These are phyloP conservation scores for Aspergillus carlsbadensis DNA, from an alignment of 495 filamentous ascomycete genomes.

Conservation along the genomic window DNA sequence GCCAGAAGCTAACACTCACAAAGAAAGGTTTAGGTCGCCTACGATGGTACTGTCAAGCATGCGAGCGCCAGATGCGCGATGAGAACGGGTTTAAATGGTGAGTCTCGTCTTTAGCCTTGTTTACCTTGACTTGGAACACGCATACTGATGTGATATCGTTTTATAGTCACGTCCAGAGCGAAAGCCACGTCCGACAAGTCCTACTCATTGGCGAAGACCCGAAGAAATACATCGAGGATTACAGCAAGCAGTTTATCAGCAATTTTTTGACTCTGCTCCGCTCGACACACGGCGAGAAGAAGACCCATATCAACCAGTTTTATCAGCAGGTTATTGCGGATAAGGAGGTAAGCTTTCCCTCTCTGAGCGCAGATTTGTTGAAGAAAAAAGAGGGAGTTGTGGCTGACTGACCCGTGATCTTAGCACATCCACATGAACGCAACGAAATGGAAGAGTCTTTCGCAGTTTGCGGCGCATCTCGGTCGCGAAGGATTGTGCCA, in stretches of 20 bases:
- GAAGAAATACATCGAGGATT: slow-evolving; percentile 74
- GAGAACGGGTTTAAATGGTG: slow-evolving; percentile 56
- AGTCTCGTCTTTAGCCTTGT: neutral
- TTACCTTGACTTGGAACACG: neutral
- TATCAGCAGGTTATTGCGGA: slow-evolving; percentile 73
- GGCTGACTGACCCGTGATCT: neutral
- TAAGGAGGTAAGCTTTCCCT: slow-evolving; percentile 25
- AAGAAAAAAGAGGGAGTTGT: neutral
- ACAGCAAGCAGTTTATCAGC: slow-evolving; percentile 69
- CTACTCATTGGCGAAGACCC: slow-evolving; percentile 81
- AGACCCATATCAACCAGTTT: slow-evolving; percentile 81
- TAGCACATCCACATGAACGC: slow-evolving; percentile 93
- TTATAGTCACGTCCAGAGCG: slow-evolving; percentile 66
- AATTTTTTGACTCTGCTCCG: slow-evolving; percentile 75
- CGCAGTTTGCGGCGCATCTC: slow-evolving; percentile 83
- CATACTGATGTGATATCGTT: neutral
- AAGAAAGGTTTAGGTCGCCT: slow-evolving; percentile 82
- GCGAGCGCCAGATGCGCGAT: slow-evolving; percentile 50
- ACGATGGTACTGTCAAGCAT: slow-evolving; percentile 69
- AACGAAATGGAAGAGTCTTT: slow-evolving; percentile 79
- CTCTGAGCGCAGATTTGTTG: neutral
- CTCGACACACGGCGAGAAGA: slow-evolving; percentile 83
- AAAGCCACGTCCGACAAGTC: slow-evolving; percentile 83
- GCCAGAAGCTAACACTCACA: slow-evolving; percentile 11
- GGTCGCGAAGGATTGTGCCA: slow-evolving; percentile 80